Percentiles rank a stretch among this genome's conserved stretches.
phyloP scores from a whole-genome alignment of 2,329 filamentous ascomycete genomes.

The Purpureocillium takamizusanense region DNA sequence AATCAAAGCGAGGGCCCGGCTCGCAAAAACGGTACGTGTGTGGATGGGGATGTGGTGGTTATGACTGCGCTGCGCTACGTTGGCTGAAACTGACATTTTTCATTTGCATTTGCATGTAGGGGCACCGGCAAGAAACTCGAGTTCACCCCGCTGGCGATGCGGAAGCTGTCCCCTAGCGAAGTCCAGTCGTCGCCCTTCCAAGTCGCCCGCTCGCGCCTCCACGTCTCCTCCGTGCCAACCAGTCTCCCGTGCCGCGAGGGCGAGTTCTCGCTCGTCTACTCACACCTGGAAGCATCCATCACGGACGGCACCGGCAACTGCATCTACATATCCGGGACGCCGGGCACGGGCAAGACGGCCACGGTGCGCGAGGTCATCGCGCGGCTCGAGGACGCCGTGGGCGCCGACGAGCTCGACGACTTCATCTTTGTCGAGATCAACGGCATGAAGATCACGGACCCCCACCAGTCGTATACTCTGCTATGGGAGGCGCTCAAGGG shows the following conservation, averaged over 20 bases:
- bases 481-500: slow-evolving; percentile 95
- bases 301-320: slow-evolving; percentile 88
- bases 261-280: slow-evolving; percentile 88
- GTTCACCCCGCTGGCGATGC: slow-evolving; percentile 90
- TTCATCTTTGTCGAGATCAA: slow-evolving; percentile 99
- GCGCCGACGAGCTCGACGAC: slow-evolving; percentile 86
- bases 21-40: slow-evolving; percentile 20
- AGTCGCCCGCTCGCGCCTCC: slow-evolving; percentile 76
- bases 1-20: slow-evolving; percentile 18
- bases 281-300: slow-evolving; percentile 88
- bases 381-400: slow-evolving; percentile 78
- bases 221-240: slow-evolving; percentile 86
- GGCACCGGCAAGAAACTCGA: slow-evolving; percentile 62
- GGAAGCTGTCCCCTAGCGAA: slow-evolving; percentile 67
- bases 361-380: slow-evolving; percentile 93
- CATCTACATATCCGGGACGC: slow-evolving; percentile 98
- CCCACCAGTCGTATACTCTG: slow-evolving; percentile 89
- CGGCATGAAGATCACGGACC: slow-evolving; percentile 98
- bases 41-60: too few relatives aligned
- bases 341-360: slow-evolving; percentile 93
- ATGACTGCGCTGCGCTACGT: background rate
- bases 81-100: slow-evolving; percentile 33
- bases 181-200: slow-evolving; percentile 82
- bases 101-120: too few relatives aligned
- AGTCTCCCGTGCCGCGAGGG: slow-evolving; percentile 85